phyloP scores from a whole-genome alignment of 805 yeast species.

The Starmera amethionina region DNA sequence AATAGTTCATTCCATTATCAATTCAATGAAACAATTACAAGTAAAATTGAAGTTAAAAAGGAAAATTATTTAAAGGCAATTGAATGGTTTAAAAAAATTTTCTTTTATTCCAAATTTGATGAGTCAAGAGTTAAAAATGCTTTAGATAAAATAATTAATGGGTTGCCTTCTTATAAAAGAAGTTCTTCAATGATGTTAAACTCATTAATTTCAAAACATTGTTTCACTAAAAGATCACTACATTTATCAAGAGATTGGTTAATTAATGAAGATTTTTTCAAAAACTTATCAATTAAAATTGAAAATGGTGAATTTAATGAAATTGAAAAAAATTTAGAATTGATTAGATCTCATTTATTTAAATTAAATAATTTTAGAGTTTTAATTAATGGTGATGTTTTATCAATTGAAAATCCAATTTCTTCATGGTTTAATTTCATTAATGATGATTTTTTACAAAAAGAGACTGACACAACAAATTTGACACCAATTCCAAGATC shows the following conservation, averaged over 20 bases:
- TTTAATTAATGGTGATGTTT: constrained; percentile 61
- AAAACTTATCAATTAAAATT: constrained; percentile 36
- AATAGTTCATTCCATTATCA: constrained; percentile 47
- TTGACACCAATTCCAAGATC: constrained; percentile 41
- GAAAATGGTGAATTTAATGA: constrained; percentile 41
- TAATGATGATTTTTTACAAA: constrained; percentile 3
- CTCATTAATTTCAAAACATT: constrained; percentile 45
- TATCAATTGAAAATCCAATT: constrained; percentile 43
- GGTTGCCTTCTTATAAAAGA: constrained; percentile 31
- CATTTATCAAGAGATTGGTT: constrained; percentile 57
- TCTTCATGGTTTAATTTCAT: constrained; percentile 41
- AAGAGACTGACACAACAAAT: neutral
- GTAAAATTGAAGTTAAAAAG: constrained; percentile 51
- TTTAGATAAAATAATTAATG: constrained; percentile 29
- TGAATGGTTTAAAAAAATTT: constrained; percentile 62
- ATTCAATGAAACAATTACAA: constrained; percentile 56
- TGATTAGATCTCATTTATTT: constrained; percentile 42
- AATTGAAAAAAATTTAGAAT: constrained; percentile 41
- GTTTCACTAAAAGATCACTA: constrained; percentile 51
- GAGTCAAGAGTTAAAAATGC: constrained; percentile 58
- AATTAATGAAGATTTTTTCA: constrained; percentile 49
- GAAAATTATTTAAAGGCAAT: constrained; percentile 60
- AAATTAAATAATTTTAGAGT: constrained; percentile 52
- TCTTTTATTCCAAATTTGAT: constrained; percentile 64
- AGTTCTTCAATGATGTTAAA: constrained; percentile 46